These are phyloP conservation scores for Sporothrix phasma DNA, from an alignment of 2,329 filamentous ascomycete species.

Conservation along the genomic window DNA sequence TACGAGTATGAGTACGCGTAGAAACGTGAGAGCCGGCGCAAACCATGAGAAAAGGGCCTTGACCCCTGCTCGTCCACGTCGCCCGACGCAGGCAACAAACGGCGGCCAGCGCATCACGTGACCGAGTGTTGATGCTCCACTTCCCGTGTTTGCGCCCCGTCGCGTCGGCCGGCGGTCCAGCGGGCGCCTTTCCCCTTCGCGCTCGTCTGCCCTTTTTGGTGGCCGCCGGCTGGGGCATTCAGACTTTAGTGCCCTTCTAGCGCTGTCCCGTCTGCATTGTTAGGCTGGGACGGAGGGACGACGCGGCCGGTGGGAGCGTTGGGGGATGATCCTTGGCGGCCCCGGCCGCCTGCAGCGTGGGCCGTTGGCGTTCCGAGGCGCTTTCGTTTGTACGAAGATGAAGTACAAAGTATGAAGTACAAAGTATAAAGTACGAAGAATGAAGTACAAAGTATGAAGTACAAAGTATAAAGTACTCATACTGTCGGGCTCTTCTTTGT, in stretches of 20 bases:
- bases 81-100: constrained; percentile 10
- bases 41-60: not conserved
- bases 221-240: not conserved
- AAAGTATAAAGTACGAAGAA: no score
- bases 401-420: no score
- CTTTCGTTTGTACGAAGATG: no score
- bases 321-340: not conserved
- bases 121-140: constrained; percentile 16
- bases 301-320: not conserved
- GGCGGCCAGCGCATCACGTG: constrained; percentile 14
- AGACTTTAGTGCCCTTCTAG: constrained; percentile 13
- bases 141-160: constrained; percentile 17
- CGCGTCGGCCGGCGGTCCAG: constrained; percentile 13
- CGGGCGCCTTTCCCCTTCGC: constrained; percentile 18
- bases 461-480: no score
- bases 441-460: no score
- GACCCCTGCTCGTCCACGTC: not conserved
- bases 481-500: no score
- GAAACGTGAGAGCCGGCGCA: no score
- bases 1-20: no score
- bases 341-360: not conserved
- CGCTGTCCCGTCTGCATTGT: not conserved
- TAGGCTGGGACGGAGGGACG: not conserved
- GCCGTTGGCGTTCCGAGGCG: not conserved
- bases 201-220: constrained; percentile 9